Evolutionary conservation across 140 eudicot genomes (phyloP).

Genomic region (Bidens hawaiensis): DNA sequence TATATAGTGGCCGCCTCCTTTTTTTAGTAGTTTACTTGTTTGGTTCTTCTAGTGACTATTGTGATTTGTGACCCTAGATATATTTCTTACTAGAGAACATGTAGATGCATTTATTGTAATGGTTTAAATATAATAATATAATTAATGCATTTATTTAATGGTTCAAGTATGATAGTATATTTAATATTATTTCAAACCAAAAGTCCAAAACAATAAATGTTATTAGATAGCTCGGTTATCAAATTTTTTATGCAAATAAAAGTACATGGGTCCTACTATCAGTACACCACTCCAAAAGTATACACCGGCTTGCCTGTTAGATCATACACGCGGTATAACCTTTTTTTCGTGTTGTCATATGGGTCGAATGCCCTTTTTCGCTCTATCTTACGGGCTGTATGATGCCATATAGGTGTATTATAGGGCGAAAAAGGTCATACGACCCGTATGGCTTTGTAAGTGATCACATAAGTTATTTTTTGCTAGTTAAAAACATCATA

Average conservation of each 20-base stretch:
- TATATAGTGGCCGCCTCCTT: neutral
- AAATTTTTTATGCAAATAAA: neutral
- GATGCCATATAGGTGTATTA: too few species aligned
- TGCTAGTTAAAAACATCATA: too few species aligned
- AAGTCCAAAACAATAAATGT: neutral
- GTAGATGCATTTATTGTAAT: neutral
- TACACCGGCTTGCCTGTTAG: too few species aligned
- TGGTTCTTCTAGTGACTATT: neutral
- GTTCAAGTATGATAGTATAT: neutral
- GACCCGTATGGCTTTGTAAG: too few species aligned
- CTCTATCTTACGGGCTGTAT: too few species aligned
- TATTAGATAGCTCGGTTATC: neutral
- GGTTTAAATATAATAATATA: neutral
- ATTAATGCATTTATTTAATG: neutral
- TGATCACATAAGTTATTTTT: too few species aligned
- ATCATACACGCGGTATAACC: too few species aligned
- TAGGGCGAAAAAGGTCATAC: too few species aligned
- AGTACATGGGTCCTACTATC: neutral
- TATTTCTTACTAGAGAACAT: slow-evolving; percentile 3
- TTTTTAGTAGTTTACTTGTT: neutral
- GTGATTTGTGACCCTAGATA: neutral
- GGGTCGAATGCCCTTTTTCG: too few species aligned
- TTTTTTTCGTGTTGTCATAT: too few species aligned
- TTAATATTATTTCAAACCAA: neutral
- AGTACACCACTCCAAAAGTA: too few species aligned